These are phyloP conservation scores for Clohesyomyces aquaticus DNA, from an alignment of 495 filamentous ascomycete species.

Conservation along the genomic window DNA sequence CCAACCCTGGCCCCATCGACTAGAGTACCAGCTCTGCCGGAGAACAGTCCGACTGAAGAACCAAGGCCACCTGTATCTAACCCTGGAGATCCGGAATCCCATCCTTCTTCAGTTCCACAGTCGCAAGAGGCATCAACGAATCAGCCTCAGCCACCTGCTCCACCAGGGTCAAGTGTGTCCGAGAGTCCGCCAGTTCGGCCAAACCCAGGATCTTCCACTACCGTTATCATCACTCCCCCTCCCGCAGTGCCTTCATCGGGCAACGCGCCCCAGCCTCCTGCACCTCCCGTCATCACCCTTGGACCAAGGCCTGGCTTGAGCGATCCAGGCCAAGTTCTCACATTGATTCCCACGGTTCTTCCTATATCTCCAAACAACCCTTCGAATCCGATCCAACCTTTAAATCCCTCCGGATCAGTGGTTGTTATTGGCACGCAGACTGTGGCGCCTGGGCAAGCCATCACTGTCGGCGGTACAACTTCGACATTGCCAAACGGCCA, in stretches of 20 bases:
- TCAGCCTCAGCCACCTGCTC: background rate
- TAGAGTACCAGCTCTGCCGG: background rate
- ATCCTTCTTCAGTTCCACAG: background rate
- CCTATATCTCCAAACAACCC: background rate
- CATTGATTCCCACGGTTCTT: background rate
- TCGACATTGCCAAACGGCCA: conserved; percentile 12
- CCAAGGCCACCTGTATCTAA: background rate
- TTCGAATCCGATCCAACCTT: background rate
- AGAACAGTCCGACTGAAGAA: background rate
- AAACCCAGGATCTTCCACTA: conserved; percentile 10
- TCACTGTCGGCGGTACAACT: conserved; percentile 18
- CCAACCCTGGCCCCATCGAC: background rate
- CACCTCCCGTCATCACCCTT: conserved; percentile 14
- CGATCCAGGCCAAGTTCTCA: conserved; percentile 4
- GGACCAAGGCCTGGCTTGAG: background rate
- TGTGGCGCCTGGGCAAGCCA: conserved; percentile 5
- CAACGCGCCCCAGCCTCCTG: background rate
- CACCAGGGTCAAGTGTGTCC: background rate
- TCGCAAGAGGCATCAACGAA: background rate
- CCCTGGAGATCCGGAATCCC: background rate
- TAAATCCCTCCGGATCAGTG: conserved; percentile 7
- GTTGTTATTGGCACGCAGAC: conserved; percentile 25
- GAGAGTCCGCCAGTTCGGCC: background rate
- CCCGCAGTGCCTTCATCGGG: background rate
- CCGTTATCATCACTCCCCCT: conserved; percentile 4